phyloP scores from a whole-genome alignment of 2,329 filamentous ascomycete genomes.

The Aspergillus neoniger region DNA sequence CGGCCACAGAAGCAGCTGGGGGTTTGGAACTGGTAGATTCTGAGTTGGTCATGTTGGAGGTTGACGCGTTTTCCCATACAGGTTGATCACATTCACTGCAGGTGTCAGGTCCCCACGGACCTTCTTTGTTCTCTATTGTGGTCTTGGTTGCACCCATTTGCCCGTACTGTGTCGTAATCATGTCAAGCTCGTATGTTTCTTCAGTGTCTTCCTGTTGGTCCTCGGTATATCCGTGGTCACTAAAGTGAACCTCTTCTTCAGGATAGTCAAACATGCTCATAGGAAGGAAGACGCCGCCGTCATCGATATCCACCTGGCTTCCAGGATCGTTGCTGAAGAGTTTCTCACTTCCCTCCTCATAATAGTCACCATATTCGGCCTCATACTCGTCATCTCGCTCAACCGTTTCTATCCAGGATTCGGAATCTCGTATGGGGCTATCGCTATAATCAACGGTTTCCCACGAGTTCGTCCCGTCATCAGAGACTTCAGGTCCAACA shows the following conservation, averaged over 20 bases:
- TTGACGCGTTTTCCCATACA: neutral
- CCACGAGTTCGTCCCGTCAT: neutral
- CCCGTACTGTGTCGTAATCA: neutral
- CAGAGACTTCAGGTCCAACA: neutral
- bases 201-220: neutral
- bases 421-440: neutral
- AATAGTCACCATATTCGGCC: no score
- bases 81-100: neutral
- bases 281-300: neutral
- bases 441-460: neutral
- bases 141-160: neutral
- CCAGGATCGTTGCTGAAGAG: neutral
- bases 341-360: neutral
- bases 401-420: neutral
- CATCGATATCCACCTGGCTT: neutral
- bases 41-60: neutral
- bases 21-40: neutral
- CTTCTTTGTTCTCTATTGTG: neutral
- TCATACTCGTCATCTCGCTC: no score
- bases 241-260: neutral
- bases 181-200: neutral
- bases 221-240: neutral
- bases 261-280: neutral
- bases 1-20: neutral
- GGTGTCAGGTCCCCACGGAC: neutral